Evolutionary conservation across 2,329 filamentous ascomycete genomes (phyloP), one percentile per base, ranked within the genome.

Genomic region (Xylariaceae sp.): DNA sequence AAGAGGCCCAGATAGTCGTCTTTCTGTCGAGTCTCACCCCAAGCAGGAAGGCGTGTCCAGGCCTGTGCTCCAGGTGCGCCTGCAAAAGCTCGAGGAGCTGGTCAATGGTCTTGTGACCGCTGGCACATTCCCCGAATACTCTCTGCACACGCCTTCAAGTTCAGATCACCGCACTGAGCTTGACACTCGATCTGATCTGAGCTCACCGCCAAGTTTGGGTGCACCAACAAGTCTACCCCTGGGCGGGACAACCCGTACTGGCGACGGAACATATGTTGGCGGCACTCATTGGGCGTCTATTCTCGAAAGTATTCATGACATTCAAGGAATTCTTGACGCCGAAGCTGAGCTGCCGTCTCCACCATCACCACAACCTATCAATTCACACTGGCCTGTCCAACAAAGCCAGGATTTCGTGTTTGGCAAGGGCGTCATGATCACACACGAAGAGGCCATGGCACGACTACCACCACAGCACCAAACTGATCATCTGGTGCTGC

Each of bases 31-130:
- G 32, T 37, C 43, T 37, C 59, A 59, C 42, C 38, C 49, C 17
- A 60, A 56, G 29, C 51, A 55, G 44, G 62, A 64, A 27, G 48
- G 52, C 22, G 54, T 58, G 44, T 62, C 63, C 12, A 54, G 60
- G 5, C 60, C 63, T 10, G 61, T 62, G 32, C 58, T 65, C 10
- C 64, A 66, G 54, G 54, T 61, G 27, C 63, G 64, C 47, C 57
- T 67, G 10, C 63, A 65, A 48, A 64, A 65, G 48, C 58, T 67
- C 2, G 64, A 67, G 53, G 62, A 66, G 39, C 61, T 67, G 57
- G 63, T 67, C 12, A 62, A 63, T 41, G 57, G 59, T 2, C 53
- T 67, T 11, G 53, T 65, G 19, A 55, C 57, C 20, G 53, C 49
- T 17, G 42, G 41, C 16, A 46, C 47, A 20, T 48, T 45, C 20